Evolutionary conservation across 2,329 filamentous ascomycete genomes (phyloP), one percentile per base, ranked within the genome.

Genomic region (Arthroderma sp.): DNA sequence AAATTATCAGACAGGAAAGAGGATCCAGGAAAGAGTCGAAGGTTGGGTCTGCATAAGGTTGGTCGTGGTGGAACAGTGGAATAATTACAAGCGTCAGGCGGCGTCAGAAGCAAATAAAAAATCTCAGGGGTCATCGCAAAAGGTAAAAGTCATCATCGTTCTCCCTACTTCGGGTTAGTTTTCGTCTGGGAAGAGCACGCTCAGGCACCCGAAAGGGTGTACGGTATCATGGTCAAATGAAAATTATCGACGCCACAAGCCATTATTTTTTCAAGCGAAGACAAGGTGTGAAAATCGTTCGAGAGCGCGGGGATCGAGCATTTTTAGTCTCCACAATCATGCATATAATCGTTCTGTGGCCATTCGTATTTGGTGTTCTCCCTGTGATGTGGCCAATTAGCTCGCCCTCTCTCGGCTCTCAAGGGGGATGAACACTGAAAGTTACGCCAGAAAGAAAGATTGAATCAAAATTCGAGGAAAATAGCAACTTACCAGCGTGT

Each of bases 271-370:
- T 22, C 15, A 22, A 22, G 15, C 3, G 15, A 22, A 22, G 29
- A 34, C 27, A 46, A 38, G 40, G 32, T 33, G 47, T 32, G 22
- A n/a, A 48, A 28, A 27, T 40, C 10, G 15, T 27, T 5, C 31
- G 9, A 37, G 37, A 29, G 40, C 8, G 47, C 38, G n/a, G 42
- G 47, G 41, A 45, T 43, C 27, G 36, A 27, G 27, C 43, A 40
- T 38, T n/a, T 27, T 38, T 38, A 38, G 22, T 36, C 49, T 58
- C 56, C 60, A 57, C 78, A 83, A 29, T 61, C 70, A 55, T 81
- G 55, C 59, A 82, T 73, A 47, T 78, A 68, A 1, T 69, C 69
- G 53, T 83, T 83, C 57, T 70, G 70, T 2, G 79, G 79, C 75
- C 76, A 80, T 2, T 61, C 52, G 50, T 75, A 80, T 7, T 66